Conservation (phyloP, 2,329 filamentous ascomycete genomes). For the Torrubiella hemipterigena region DNA sequence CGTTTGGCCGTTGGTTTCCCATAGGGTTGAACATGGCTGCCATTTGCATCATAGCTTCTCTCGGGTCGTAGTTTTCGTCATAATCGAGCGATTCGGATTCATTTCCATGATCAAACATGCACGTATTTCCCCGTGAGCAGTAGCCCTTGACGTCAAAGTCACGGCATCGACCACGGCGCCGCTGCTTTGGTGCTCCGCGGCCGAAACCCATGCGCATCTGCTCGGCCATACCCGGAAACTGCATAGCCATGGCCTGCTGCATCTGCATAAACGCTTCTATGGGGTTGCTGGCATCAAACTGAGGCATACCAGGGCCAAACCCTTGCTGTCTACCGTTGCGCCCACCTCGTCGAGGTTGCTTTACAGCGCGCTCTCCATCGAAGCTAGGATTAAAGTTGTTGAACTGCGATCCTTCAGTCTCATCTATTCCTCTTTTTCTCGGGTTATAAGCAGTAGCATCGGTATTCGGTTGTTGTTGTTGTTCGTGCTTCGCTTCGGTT, state of each 20-base stretch:
- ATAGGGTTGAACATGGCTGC: slow-evolving; percentile 8
- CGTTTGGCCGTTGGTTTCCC: slow-evolving; percentile 10
- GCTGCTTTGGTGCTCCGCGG: slow-evolving; percentile 14
- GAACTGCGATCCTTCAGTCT: no score
- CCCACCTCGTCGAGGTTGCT: slow-evolving; percentile 42
- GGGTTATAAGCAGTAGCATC: slow-evolving; percentile 10
- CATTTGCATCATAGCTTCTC: slow-evolving; percentile 10
- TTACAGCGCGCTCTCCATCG: slow-evolving; percentile 34
- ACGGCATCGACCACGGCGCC: slow-evolving; percentile 42
- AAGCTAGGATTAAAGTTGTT: no score
- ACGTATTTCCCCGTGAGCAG: slow-evolving; percentile 55
- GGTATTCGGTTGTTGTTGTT: slow-evolving; percentile 6
- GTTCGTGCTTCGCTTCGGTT: slow-evolving; percentile 8
- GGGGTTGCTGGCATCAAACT: slow-evolving; percentile 47
- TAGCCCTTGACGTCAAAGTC: slow-evolving; percentile 65
- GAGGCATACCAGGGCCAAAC: slow-evolving; percentile 20
- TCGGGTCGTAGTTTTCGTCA: slow-evolving; percentile 25
- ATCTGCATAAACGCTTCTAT: slow-evolving; percentile 51
- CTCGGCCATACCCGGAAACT: slow-evolving; percentile 26
- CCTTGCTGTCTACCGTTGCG: slow-evolving; percentile 10
- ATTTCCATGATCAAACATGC: slow-evolving; percentile 56
- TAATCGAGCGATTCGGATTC: slow-evolving; percentile 31
- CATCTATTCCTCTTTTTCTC: slow-evolving; percentile 24
- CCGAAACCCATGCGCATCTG: no score
- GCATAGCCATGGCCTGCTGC: slow-evolving; percentile 43